These are phyloP conservation scores for Trichosanthes truncata DNA, from an alignment of 306 rosid genomes.

Conservation along the genomic window DNA sequence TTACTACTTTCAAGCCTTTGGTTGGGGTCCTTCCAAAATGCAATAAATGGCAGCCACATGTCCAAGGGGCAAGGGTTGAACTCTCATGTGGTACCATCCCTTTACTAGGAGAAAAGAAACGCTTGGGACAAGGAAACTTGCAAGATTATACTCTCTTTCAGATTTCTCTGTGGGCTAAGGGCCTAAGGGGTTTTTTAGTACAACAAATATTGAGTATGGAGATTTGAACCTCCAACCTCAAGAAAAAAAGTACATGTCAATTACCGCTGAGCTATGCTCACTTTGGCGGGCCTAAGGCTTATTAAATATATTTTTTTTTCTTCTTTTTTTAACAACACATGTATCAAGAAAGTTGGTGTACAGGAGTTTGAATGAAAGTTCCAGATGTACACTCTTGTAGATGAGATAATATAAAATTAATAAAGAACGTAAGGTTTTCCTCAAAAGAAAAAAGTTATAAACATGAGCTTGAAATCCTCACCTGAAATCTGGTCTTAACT, in stretches of 20 bases:
- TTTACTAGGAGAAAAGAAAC: background rate
- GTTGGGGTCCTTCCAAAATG: background rate
- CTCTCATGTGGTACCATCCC: background rate
- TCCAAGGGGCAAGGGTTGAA: background rate
- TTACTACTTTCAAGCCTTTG: background rate
- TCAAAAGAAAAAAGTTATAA: background rate
- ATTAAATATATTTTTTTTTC: background rate
- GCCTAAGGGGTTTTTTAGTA: too few relatives aligned
- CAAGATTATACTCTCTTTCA: background rate
- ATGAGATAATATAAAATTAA: background rate
- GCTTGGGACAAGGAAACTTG: background rate
- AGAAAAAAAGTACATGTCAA: too few relatives aligned
- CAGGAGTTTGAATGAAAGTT: background rate
- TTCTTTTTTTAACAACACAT: background rate
- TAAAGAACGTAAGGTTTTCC: background rate
- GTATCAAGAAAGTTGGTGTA: background rate
- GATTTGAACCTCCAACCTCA: too few relatives aligned
- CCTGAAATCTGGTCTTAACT: conserved; percentile 88
- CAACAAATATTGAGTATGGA: too few relatives aligned
- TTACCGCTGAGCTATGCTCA: too few relatives aligned
- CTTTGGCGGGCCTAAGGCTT: background rate
- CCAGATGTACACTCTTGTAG: background rate
- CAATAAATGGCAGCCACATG: background rate
- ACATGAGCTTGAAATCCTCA: conserved; percentile 23
- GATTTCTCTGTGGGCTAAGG: background rate